These are phyloP conservation scores for Xylaria flabelliformis DNA, from an alignment of 495 filamentous ascomycete genomes.

Conservation along the genomic window DNA sequence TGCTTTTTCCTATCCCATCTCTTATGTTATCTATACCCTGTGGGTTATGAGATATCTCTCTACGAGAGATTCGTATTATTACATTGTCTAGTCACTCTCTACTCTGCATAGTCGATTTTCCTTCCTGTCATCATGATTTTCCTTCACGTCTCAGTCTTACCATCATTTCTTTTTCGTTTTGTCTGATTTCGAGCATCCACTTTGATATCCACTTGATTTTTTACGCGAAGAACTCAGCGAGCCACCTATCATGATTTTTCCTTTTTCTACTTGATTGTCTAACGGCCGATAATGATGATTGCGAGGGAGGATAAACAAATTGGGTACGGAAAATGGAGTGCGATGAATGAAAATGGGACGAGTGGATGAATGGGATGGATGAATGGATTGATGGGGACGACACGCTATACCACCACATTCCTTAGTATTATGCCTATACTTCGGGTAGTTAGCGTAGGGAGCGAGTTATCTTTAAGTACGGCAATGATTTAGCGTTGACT, in stretches of 20 bases:
- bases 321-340: conserved; percentile 9
- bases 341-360: conserved; percentile 19
- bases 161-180: conserved; percentile 15
- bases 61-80: background rate
- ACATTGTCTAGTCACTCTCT: conserved; percentile 8
- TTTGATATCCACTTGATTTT: conserved; percentile 34
- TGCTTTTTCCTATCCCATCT: background rate
- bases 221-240: conserved; percentile 29
- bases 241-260: conserved; percentile 26
- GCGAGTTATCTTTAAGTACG: background rate
- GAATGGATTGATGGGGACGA: conserved; percentile 6
- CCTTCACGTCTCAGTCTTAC: background rate
- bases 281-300: conserved; percentile 22
- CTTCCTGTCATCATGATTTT: background rate
- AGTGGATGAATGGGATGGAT: conserved; percentile 11
- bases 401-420: conserved; percentile 24
- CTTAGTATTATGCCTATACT: conserved; percentile 8
- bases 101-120: conserved; percentile 6
- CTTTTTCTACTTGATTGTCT: conserved; percentile 25
- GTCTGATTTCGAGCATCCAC: background rate
- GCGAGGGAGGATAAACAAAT: background rate
- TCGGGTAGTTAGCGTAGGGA: conserved; percentile 14
- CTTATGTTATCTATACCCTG: background rate
- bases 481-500: conserved; percentile 1
- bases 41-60: background rate